Conservation (phyloP, 129 eudicot genomes). For the Apium graveolens region DNA sequence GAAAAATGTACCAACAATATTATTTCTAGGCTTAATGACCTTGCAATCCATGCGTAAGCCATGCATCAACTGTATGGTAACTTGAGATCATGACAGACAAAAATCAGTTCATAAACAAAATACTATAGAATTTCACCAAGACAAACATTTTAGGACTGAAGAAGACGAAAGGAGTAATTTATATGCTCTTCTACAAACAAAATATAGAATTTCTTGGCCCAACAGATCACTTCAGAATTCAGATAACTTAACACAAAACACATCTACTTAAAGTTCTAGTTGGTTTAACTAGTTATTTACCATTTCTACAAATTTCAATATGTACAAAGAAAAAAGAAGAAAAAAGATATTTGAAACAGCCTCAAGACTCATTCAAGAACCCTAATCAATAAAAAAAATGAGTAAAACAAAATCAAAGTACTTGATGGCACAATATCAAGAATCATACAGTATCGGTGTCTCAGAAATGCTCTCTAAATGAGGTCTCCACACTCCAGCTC, state of each 20-base stretch:
- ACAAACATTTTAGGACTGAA: too few relatives aligned
- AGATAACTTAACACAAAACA: neutral
- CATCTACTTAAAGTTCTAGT: neutral
- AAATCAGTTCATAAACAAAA: too few relatives aligned
- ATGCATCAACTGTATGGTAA: neutral
- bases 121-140: too few relatives aligned
- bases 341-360: neutral
- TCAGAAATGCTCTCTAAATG: conserved; percentile 85
- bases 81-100: too few relatives aligned
- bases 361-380: neutral
- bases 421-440: neutral
- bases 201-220: neutral
- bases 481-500: conserved; percentile 84
- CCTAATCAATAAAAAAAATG: neutral
- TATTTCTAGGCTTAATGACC: neutral
- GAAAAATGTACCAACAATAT: neutral
- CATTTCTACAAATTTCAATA: neutral
- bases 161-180: too few relatives aligned
- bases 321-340: conserved; percentile 13
- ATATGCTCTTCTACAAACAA: neutral
- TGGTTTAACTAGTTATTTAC: neutral
- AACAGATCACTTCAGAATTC: neutral
- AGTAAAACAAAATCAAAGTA: neutral
- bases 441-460: conserved; percentile 27
- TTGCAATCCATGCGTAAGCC: neutral